phyloP scores from a whole-genome alignment of 148 eudicot genomes.

The Amaranthus hypochondriacus region DNA sequence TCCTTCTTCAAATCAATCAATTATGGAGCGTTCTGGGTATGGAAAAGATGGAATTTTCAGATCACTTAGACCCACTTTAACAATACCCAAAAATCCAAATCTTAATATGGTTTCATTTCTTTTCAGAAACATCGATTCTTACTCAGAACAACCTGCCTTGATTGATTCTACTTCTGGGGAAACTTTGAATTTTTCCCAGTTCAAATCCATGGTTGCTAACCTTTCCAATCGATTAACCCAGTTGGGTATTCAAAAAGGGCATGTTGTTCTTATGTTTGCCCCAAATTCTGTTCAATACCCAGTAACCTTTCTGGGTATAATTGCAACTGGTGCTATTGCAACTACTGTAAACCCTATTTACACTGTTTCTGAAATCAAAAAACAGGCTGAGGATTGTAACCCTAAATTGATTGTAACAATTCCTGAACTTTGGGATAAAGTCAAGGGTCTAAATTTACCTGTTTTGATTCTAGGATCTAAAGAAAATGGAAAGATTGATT shows the following conservation, averaged over 20 bases:
- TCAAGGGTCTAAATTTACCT: constrained; percentile 41
- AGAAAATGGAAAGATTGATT: not conserved
- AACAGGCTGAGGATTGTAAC: constrained; percentile 52
- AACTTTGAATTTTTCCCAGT: constrained; percentile 37
- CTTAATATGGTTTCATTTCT: constrained; percentile 56
- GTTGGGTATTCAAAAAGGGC: constrained; percentile 44
- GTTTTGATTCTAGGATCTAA: constrained; percentile 38
- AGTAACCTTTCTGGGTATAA: constrained; percentile 40
- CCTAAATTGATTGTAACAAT: constrained; percentile 55
- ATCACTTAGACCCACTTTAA: constrained; percentile 48
- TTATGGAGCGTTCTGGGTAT: constrained; percentile 64
- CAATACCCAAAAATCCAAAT: constrained; percentile 39
- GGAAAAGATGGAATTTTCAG: constrained; percentile 63
- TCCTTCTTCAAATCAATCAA: not conserved
- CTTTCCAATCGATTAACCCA: constrained; percentile 42
- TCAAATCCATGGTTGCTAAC: constrained; percentile 48
- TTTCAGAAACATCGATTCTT: constrained; percentile 50
- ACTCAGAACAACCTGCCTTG: constrained; percentile 50
- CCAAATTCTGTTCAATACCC: constrained; percentile 66
- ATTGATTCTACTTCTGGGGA: constrained; percentile 52
- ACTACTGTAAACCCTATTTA: constrained; percentile 58
- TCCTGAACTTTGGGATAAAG: constrained; percentile 39
- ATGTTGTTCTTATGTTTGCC: constrained; percentile 58
- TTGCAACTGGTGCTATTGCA: constrained; percentile 59
- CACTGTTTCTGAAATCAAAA: constrained; percentile 47